phyloP scores from a whole-genome alignment of 148 eudicot genomes.

The Rhododendron kiyosumense region DNA sequence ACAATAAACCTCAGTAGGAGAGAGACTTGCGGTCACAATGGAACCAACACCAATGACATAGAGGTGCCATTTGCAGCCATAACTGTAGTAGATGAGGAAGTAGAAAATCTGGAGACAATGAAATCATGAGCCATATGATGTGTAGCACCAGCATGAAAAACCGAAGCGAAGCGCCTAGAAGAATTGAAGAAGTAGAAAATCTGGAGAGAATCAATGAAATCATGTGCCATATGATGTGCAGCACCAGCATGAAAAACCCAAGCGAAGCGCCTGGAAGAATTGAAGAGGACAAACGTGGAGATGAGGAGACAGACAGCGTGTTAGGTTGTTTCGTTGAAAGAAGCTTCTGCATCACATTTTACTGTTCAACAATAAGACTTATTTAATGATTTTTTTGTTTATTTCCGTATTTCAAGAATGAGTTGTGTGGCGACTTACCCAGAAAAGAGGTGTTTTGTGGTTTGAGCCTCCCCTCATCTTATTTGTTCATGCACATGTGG shows the following conservation, averaged over 20 bases:
- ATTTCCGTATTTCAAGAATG: background rate
- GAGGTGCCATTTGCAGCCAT: background rate
- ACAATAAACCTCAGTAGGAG: background rate
- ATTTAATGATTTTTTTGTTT: background rate
- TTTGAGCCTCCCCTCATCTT: background rate
- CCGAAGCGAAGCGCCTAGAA: background rate
- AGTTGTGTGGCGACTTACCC: background rate
- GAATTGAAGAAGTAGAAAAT: background rate
- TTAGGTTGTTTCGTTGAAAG: background rate
- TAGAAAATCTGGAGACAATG: background rate
- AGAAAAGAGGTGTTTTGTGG: background rate
- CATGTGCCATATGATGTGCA: background rate
- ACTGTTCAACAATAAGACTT: background rate
- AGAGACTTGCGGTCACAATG: background rate
- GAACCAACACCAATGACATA: background rate
- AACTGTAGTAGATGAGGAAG: background rate
- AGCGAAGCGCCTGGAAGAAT: background rate
- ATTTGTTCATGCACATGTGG: background rate
- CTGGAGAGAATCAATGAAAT: background rate
- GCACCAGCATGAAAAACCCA: background rate
- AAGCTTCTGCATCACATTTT: background rate
- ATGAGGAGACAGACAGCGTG: background rate
- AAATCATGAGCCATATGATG: background rate
- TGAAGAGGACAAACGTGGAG: background rate
- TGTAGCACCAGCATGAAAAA: background rate